A percentile compares a stretch with the other conserved stretches of the same genome.
Conservation (phyloP, 768 basidiomycete species). For the Mycena venus region DNA sequence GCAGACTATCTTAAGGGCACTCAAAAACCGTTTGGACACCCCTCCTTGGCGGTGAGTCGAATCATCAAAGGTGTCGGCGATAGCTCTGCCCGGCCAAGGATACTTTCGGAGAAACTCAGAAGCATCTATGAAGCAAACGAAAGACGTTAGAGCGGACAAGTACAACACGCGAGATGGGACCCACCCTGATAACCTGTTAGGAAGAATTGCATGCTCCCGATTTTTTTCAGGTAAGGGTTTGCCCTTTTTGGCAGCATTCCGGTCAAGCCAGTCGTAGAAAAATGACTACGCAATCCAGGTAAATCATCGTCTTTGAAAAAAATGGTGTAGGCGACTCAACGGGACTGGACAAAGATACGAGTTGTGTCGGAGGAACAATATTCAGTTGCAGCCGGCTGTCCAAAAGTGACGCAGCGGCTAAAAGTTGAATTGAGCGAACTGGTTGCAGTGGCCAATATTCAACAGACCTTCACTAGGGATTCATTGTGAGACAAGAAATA, state of each 20-base stretch:
- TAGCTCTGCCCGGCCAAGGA: slow-evolving; percentile 89
- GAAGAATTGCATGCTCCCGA: slow-evolving; percentile 93
- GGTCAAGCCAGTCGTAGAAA: slow-evolving; percentile 93
- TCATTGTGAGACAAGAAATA: background rate
- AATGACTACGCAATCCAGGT: slow-evolving; percentile 72
- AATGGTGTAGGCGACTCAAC: slow-evolving; percentile 50
- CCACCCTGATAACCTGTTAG: slow-evolving; percentile 85
- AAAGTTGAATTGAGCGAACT: slow-evolving; percentile 37
- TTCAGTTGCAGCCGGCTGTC: slow-evolving; percentile 80
- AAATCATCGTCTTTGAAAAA: slow-evolving; percentile 4
- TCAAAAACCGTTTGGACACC: slow-evolving; percentile 75
- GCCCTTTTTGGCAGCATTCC: slow-evolving; percentile 85
- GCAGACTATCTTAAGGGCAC: slow-evolving; percentile 84
- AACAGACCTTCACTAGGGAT: slow-evolving; percentile 24
- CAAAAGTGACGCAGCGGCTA: slow-evolving; percentile 89
- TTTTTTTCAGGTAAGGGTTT: slow-evolving; percentile 88
- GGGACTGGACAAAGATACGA: slow-evolving; percentile 86
- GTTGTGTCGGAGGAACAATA: slow-evolving; percentile 89
- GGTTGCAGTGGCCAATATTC: background rate
- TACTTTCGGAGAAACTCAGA: slow-evolving; percentile 89
- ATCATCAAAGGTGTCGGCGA: slow-evolving; percentile 90
- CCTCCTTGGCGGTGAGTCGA: slow-evolving; percentile 81
- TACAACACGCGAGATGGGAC: background rate
- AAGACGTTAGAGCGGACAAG: background rate
- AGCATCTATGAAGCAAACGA: slow-evolving; percentile 67